Evolutionary conservation across 2,329 filamentous ascomycete species (phyloP), one percentile per base, ranked within the genome.

Genomic region (Drechslerella stenobrocha): DNA sequence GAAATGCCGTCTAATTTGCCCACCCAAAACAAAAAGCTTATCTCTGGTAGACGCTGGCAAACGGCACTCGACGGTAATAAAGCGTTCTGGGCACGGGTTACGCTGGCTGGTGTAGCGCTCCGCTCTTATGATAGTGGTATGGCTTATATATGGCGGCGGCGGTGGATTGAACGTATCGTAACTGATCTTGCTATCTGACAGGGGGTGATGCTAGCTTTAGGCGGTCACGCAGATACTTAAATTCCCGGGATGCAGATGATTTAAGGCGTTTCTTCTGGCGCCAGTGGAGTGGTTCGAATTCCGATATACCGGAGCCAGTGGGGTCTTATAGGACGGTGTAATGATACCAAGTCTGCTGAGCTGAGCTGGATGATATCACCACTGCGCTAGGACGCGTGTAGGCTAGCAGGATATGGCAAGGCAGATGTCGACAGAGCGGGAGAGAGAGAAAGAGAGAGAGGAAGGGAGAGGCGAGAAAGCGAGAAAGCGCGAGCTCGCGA

Each of bases 381-480:
- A 50, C 44, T 60, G 46, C 45, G 52, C 56, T 67, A 59, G 60
- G 55, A 47, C 44, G 52, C 53, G 52, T 44, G 60, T 26, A 58
- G n/a, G 48, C 34, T 59, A 46, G 46, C 55, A 59, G 47, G 24
- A 52, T 53, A 50, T 47, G 22, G 44, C 13, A 30, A n/a, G 44
- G 44, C 44, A 47, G 26, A 4, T 30, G 44, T 47, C 44, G 44
- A 47, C 44, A 23, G 26, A 23, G 13, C 44, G 44, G 20, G n/a
- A n/a, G n/a, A 30, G 44, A 30, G 26, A 26, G 44, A 47, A 13
- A 26, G 26, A 26, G 24, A 26, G 26, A 8, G 28, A 47, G 8
- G 13, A 18, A 47, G 24, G 22, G 24, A 15, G 44, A 13, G 28
- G 20, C 28, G 44, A 23, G 24, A 13, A 47, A 47, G 8, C 44